Base-by-base conservation (phyloP, 305 asterid genomes). In the Solanum hybrid region DNA sequence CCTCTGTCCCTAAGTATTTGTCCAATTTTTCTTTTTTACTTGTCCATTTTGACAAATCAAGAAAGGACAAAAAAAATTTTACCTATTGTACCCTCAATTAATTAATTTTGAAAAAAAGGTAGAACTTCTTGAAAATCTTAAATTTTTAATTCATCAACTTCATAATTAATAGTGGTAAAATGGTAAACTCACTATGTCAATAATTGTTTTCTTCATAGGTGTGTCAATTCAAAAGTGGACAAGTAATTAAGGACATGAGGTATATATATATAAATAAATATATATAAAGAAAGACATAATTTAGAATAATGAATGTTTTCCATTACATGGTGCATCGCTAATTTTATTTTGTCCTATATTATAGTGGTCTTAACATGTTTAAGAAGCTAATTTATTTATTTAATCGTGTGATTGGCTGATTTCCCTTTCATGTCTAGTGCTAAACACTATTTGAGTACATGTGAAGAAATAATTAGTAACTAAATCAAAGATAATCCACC, bases 301-400 rank as follows among this genome's bases (percentile, higher is more conserved):
- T 88, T 51, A 40, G 89, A 89, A 87, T 90, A 64, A 86, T 91
- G 89, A 87, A 78, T 87, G 89, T 86, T 83, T 89, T 80, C 74
- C 69, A 86, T 86, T 46, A 71, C 69, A 57, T 89, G 61, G 76
- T 89, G 84, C 77, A 89, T 89, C 87, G 87, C 91, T 87, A 87
- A 89, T 51, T 51, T 24, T 73, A 75, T 69, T 33, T 71, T 87
- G 88, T 40, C 84, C 31, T 42, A 74, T 13, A 26, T 81, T 81
- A 16, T 42, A 2, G 87, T 42, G 73, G 36, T 42, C 18, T 26
- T 82, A 82, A 82, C 71, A 82, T 82, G 71, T 69, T 26, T 42
- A 82, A 82, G 87, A 42, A 42, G 73, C 61, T 42, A 67, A 82
- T 82, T 82, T 8, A 16, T 33, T 10, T 28, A 31, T 31, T 28